phyloP scores from a whole-genome alignment of 495 filamentous ascomycete genomes.

The Penicillium pancosmium region DNA sequence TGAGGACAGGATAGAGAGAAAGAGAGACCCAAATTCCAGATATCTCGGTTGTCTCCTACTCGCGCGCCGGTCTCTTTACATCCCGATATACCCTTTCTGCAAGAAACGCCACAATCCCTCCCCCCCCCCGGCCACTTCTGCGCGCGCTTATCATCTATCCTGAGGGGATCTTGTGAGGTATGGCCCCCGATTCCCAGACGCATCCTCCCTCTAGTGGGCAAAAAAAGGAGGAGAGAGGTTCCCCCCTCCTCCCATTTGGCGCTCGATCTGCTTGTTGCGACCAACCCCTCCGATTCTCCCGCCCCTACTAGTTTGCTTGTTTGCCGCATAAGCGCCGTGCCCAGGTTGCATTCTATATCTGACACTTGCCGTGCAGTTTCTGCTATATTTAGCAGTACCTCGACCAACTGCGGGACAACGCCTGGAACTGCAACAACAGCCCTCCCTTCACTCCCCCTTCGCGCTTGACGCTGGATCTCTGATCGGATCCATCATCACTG shows the following conservation, averaged over 20 bases:
- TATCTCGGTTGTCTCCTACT: slow-evolving; percentile 5
- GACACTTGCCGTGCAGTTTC: slow-evolving; percentile 36
- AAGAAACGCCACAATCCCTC: background rate
- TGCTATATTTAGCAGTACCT: slow-evolving; percentile 47
- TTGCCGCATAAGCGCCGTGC: slow-evolving; percentile 28
- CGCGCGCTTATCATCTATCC: slow-evolving; percentile 16
- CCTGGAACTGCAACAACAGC: slow-evolving; percentile 27
- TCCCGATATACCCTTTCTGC: slow-evolving; percentile 5
- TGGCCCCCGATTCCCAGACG: slow-evolving; percentile 16
- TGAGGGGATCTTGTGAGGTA: slow-evolving; percentile 16
- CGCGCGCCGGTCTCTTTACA: background rate
- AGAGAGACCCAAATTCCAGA: background rate
- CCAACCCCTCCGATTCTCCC: background rate
- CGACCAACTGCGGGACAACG: slow-evolving; percentile 31
- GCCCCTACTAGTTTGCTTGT: background rate
- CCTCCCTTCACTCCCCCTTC: background rate
- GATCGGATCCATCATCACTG: background rate
- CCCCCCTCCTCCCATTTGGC: slow-evolving; percentile 5
- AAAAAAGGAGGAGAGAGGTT: background rate
- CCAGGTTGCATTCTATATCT: slow-evolving; percentile 29
- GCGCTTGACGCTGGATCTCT: slow-evolving; percentile 4
- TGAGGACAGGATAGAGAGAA: background rate
- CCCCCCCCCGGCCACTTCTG: background rate
- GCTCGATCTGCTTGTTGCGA: background rate
- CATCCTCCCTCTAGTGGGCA: slow-evolving; percentile 7